Percentiles rank a stretch among this genome's conserved stretches.
phyloP scores from a whole-genome alignment of 371 early-diverging fungal genomes.

The Polyrhizophydium stewartii region DNA sequence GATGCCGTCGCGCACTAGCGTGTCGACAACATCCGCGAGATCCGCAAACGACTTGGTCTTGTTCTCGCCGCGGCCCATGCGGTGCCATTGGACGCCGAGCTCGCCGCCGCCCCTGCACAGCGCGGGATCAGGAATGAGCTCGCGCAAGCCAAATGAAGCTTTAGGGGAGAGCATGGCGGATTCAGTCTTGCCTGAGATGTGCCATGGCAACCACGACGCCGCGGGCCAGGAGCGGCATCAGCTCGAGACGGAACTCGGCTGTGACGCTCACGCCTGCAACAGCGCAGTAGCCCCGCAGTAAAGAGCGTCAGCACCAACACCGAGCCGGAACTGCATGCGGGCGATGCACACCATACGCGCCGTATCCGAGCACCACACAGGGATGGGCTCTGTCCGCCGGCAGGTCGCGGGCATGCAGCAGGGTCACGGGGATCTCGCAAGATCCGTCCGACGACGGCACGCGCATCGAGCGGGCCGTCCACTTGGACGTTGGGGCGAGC shows the following conservation, averaged over 20 bases:
- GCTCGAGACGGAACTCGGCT: constrained; percentile 75
- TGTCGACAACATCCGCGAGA: constrained; percentile 8
- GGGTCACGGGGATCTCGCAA: constrained; percentile 17
- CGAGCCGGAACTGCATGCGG: background rate
- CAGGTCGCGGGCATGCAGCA: constrained; percentile 20
- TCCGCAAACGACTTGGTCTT: constrained; percentile 26
- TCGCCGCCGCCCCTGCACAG: constrained; percentile 73
- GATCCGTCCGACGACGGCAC: background rate
- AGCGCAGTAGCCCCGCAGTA: background rate
- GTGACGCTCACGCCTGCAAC: constrained; percentile 49
- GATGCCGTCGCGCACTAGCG: constrained; percentile 12
- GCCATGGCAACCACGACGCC: constrained; percentile 81
- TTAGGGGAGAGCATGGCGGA: background rate
- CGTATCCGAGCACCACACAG: constrained; percentile 71
- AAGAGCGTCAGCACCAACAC: background rate
- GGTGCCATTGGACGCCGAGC: constrained; percentile 72
- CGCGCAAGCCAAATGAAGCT: too few species aligned
- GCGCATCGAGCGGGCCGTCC: too few species aligned
- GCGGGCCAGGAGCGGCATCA: constrained; percentile 68
- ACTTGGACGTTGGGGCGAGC: too few species aligned
- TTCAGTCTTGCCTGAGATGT: constrained; percentile 65
- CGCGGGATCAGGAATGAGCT: background rate
- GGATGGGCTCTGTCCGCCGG: constrained; percentile 48
- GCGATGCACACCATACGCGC: constrained; percentile 65
- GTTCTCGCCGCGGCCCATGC: constrained; percentile 66